These are phyloP conservation scores for Scheffersomyces quercinus DNA, from an alignment of 1,139 yeast species.

Conservation along the genomic window DNA sequence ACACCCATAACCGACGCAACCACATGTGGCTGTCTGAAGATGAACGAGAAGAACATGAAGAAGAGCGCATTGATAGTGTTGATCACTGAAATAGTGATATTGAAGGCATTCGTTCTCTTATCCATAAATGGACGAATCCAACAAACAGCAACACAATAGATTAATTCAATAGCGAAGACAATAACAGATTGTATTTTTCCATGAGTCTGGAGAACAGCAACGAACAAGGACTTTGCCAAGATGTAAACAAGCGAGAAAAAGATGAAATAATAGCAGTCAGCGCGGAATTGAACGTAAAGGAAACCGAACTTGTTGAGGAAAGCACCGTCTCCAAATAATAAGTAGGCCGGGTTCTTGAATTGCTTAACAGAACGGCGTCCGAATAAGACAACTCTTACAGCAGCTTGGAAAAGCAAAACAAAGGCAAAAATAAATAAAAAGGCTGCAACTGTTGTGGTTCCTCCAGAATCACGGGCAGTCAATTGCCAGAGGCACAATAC, in stretches of 20 bases:
- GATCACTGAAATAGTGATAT: constrained; percentile 79
- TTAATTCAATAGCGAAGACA: constrained; percentile 71
- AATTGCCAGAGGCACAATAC: constrained; percentile 89
- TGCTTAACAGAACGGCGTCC: constrained; percentile 72
- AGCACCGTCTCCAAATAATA: constrained; percentile 79
- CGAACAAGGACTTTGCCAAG: constrained; percentile 74
- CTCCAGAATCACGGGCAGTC: constrained; percentile 79
- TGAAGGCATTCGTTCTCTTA: constrained; percentile 88
- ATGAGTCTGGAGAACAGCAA: constrained; percentile 77
- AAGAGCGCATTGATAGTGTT: constrained; percentile 81
- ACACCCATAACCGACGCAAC: constrained; percentile 92
- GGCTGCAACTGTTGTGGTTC: constrained; percentile 76
- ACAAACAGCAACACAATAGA: constrained; percentile 64
- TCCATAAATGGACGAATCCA: constrained; percentile 89
- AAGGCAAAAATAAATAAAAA: constrained; percentile 59
- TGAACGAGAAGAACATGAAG: constrained; percentile 83
- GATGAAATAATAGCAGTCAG: constrained; percentile 84
- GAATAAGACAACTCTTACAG: constrained; percentile 64
- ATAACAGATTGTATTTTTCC: constrained; percentile 84
- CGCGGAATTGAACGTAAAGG: constrained; percentile 86
- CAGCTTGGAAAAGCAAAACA: constrained; percentile 70
- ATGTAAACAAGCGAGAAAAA: constrained; percentile 63
- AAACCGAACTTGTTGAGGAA: constrained; percentile 90
- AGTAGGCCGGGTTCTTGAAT: constrained; percentile 90
- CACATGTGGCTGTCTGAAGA: constrained; percentile 81